Base-by-base conservation (phyloP, 2,329 filamentous ascomycete species). In the Ceratocystis lukuohia region DNA sequence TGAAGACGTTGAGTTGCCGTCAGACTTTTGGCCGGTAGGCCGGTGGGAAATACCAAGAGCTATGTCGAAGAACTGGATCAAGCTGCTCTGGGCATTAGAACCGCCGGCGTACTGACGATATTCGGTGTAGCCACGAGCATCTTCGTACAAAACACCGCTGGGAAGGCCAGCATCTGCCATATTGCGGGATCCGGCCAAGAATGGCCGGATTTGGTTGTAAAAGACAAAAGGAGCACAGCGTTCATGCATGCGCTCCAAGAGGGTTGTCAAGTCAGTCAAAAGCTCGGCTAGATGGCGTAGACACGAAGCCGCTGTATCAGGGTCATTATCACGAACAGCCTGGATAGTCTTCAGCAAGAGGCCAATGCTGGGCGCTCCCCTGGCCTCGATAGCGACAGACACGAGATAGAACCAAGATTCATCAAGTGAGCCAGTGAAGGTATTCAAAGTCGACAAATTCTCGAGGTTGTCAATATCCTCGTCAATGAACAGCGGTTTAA, bases 391-490 rank as follows among this genome's bases (percentile, higher is more conserved):
- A 69, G 93, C 94, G 2, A 96, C 89, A 0, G 91, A 96, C 64
- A 97, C 85, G 12, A 99, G 81, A 74, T 97, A 99, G 74, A 99
- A 99, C 94, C 94, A 99, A 69, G 94, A 96, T 77, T 99, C 94
- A 74, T 99, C 94, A 66, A 96, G 80, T 6, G 91, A 92, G 63
- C 94, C 94, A 17, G 94, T 97, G 73, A 96, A 95, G 17, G 94
- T 96, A 72, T 86, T 85, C 68, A 97, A 80, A 1, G 90, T 94
- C 50, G 90, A 86, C 66, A 99, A 82, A 72, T 99, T 97, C 72
- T 94, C 87, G 59, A 97, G 81, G 69, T 85, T 85, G 72, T 95
- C 90, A 67, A 94, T 84, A 45, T 84, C 82, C 75, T 96, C 92
- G 69, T 90, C 84, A 68, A 85, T 78, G 73, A 97, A 96, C 65